Conservation (phyloP, 1,139 yeast species). For the Geotrichum bryndzae region DNA sequence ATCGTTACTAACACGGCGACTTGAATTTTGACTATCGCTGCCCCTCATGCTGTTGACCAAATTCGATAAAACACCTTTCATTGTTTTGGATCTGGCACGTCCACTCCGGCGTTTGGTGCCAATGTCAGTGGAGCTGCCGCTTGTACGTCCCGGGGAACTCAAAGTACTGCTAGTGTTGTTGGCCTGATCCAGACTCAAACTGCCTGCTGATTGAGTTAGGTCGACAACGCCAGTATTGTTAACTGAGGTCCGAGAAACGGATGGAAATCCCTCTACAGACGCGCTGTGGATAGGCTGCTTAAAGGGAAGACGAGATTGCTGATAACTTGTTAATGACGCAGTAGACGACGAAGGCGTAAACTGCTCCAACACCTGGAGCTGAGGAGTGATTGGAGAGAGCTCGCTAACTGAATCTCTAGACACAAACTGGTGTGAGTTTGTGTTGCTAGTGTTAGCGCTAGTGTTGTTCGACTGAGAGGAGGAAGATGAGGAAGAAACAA, state of each 20-base stretch:
- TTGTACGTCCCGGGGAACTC: slow-evolving; percentile 6
- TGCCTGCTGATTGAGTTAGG: slow-evolving; percentile 16
- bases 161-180: slow-evolving; percentile 8
- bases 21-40: slow-evolving; percentile 9
- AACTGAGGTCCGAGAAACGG: slow-evolving; percentile 9
- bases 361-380: slow-evolving; percentile 19
- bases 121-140: slow-evolving; percentile 9
- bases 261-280: slow-evolving; percentile 12
- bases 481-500: slow-evolving; percentile 6
- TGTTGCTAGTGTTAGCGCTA: slow-evolving; percentile 12
- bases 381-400: slow-evolving; percentile 20
- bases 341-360: slow-evolving; percentile 12
- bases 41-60: slow-evolving; percentile 44
- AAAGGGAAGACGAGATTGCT: slow-evolving; percentile 7
- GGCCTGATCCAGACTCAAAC: slow-evolving; percentile 9
- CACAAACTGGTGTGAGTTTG: slow-evolving; percentile 28
- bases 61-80: slow-evolving; percentile 47
- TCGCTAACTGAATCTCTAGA: slow-evolving; percentile 8
- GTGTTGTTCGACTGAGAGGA: background rate
- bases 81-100: slow-evolving; percentile 33
- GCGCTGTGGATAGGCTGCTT: slow-evolving; percentile 8
- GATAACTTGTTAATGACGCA: slow-evolving; percentile 7
- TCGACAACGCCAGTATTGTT: slow-evolving; percentile 14
- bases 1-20: slow-evolving; percentile 11
- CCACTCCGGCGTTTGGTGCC: slow-evolving; percentile 28